Conservation (phyloP, 208 protist genomes). For the Lotmaria passim region DNA sequence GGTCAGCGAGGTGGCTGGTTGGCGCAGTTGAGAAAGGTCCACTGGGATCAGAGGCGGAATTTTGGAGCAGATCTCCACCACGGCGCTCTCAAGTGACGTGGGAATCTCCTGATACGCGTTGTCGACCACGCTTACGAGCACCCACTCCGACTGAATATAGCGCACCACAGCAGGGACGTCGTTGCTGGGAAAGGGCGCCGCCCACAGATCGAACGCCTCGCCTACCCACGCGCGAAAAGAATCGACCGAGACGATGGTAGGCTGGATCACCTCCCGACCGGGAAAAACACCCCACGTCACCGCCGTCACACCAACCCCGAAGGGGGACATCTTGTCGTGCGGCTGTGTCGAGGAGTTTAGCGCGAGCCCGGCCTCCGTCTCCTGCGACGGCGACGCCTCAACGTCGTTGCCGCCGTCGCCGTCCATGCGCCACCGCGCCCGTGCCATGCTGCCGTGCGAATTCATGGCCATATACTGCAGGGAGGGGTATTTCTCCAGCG, state of each 20-base stretch:
- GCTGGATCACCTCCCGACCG: slow-evolving; percentile 62
- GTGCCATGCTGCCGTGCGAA: slow-evolving; percentile 29
- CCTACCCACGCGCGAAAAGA: slow-evolving; percentile 59
- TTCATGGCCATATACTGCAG: slow-evolving; percentile 62
- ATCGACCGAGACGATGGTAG: slow-evolving; percentile 69
- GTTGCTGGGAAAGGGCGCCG: slow-evolving; percentile 33
- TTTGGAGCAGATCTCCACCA: slow-evolving; percentile 51
- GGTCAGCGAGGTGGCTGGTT: slow-evolving; percentile 4
- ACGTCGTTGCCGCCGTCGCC: slow-evolving; percentile 4
- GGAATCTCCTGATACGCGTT: slow-evolving; percentile 48
- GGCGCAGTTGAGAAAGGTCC: slow-evolving; percentile 14
- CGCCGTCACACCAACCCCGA: slow-evolving; percentile 49
- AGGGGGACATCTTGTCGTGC: slow-evolving; percentile 20
- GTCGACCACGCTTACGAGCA: slow-evolving; percentile 60
- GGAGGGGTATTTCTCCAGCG: slow-evolving; percentile 51
- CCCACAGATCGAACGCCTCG: slow-evolving; percentile 70
- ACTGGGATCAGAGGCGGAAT: slow-evolving; percentile 43
- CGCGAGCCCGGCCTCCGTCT: neutral
- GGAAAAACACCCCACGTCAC: slow-evolving; percentile 82
- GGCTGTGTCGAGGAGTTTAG: slow-evolving; percentile 1
- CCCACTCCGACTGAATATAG: slow-evolving; percentile 53
- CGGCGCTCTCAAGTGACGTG: slow-evolving; percentile 41
- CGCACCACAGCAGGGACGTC: slow-evolving; percentile 48
- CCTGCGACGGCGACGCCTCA: neutral
- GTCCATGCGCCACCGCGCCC: slow-evolving; percentile 35